Base-by-base conservation (phyloP, 2,329 filamentous ascomycete species). In the Chrysosphaeria jannelii region DNA sequence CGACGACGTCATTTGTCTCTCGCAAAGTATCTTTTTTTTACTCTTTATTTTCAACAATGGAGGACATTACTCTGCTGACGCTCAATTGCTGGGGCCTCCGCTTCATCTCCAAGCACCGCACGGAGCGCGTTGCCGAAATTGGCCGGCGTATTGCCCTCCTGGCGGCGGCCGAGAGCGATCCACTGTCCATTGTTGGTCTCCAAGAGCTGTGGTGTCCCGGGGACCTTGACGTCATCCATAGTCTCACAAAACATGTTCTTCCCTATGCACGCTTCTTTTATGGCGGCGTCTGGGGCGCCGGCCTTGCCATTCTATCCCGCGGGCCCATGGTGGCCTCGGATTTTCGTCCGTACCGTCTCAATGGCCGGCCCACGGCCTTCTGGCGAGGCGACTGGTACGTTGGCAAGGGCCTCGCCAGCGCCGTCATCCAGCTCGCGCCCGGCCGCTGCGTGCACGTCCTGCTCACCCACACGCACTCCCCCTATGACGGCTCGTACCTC, bases 41-140 rank as follows among this genome's bases (percentile, higher is more conserved):
- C n/a, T n/a, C n/a, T n/a, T n/a, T n/a, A n/a, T n/a, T n/a, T n/a
- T n/a, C n/a, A n/a, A n/a, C n/a, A n/a, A n/a, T n/a, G n/a, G n/a
- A n/a, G 9, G 55, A 66, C 27, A 58, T 93, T 39, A 68, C 71
- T 37, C 54, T 93, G 34, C 49, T 91, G 32, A 85, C 75, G 4
- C 61, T 90, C 41, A 97, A 97, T 46, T 91, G 78, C 60, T 93
- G 85, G 81, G 85, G 85, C 24, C 63, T 93, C 30, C 81, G 88
- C 38, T 76, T 64, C 47, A 55, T 93, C 37, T 67, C 79, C 24
- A 66, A 67, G 33, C 59, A 72, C 33, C 74, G 79, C 33, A 50
- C 57, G 32, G 67, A 71, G 35, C 74, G 85, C 20, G 57, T 93
- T 23, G 45, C 55, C 14, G 74, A 89, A 41, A 91, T 93, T 37